Evolutionary conservation across 2,329 filamentous ascomycete species (phyloP).

Genomic region (Setomelanomma holmii): DNA sequence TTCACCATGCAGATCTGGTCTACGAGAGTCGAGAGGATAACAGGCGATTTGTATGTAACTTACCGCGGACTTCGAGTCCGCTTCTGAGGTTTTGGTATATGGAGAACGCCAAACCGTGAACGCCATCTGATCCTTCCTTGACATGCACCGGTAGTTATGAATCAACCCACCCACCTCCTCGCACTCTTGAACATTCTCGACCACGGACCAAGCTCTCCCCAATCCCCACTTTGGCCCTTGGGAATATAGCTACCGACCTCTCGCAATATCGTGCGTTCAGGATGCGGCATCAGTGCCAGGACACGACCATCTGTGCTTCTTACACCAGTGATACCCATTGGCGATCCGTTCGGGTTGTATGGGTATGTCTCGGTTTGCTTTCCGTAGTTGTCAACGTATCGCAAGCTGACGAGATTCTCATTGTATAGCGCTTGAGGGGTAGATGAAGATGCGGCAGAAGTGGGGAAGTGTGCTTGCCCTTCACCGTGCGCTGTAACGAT

Average conservation of each 20-base stretch:
- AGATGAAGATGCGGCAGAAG: slow-evolving; percentile 47
- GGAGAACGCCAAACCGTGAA: background rate
- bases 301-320: slow-evolving; percentile 79
- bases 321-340: slow-evolving; percentile 80
- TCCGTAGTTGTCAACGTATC: slow-evolving; percentile 84
- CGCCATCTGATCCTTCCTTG: background rate
- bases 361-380: slow-evolving; percentile 83
- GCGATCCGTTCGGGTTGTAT: slow-evolving; percentile 87
- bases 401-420: slow-evolving; percentile 74
- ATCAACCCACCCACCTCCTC: slow-evolving; percentile 82
- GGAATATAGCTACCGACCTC: slow-evolving; percentile 80
- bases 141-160: background rate
- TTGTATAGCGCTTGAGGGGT: slow-evolving; percentile 63
- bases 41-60: background rate
- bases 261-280: slow-evolving; percentile 84
- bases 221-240: slow-evolving; percentile 65
- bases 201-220: slow-evolving; percentile 88
- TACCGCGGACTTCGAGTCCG: background rate
- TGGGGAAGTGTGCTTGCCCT: slow-evolving; percentile 71
- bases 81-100: background rate
- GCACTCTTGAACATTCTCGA: slow-evolving; percentile 85
- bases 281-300: slow-evolving; percentile 91
- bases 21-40: no score
- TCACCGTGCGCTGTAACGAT: slow-evolving; percentile 93
- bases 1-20: no score